Evolutionary conservation across 2,329 filamentous ascomycete species (phyloP).

Genomic region (Penicillium brevicompactum): DNA sequence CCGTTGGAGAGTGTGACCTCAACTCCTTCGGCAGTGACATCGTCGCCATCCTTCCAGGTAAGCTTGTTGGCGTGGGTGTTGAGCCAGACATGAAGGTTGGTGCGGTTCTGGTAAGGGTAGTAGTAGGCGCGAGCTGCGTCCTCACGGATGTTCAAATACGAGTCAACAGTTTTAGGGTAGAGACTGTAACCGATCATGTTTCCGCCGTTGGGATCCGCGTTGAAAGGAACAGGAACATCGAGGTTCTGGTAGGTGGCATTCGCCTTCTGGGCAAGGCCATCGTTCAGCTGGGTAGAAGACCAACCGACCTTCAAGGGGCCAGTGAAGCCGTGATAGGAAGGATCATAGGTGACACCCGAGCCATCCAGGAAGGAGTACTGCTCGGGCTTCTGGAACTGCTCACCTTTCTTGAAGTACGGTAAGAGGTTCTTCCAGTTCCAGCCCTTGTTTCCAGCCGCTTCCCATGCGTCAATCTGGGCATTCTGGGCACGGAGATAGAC

Average conservation of each 20-base stretch:
- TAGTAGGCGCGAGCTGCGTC: constrained; percentile 54
- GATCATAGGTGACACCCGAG: constrained; percentile 27
- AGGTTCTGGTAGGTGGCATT: constrained; percentile 32
- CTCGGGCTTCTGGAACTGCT: constrained; percentile 25
- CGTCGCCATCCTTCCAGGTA: constrained; percentile 32
- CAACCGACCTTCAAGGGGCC: constrained; percentile 34
- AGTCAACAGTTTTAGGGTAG: constrained; percentile 47
- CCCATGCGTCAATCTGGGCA: constrained; percentile 42
- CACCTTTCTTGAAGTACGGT: constrained; percentile 33
- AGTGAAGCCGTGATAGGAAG: constrained; percentile 26
- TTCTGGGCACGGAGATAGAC: constrained; percentile 39
- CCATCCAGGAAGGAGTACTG: constrained; percentile 18
- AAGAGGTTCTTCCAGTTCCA: constrained; percentile 36
- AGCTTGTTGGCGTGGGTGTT: constrained; percentile 46
- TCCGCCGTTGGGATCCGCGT: constrained; percentile 47
- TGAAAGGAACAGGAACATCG: constrained; percentile 38
- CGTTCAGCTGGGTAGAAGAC: constrained; percentile 18
- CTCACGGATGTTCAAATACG: constrained; percentile 40
- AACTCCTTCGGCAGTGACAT: constrained; percentile 29
- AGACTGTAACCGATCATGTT: constrained; percentile 47
- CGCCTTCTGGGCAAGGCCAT: constrained; percentile 20
- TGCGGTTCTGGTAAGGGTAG: constrained; percentile 42
- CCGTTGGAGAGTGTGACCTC: constrained; percentile 30
- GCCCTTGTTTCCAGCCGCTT: constrained; percentile 29
- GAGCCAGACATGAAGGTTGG: constrained; percentile 47